Base-by-base conservation (phyloP, 192 early-diverging fungal genomes). In the Podila verticillata region DNA sequence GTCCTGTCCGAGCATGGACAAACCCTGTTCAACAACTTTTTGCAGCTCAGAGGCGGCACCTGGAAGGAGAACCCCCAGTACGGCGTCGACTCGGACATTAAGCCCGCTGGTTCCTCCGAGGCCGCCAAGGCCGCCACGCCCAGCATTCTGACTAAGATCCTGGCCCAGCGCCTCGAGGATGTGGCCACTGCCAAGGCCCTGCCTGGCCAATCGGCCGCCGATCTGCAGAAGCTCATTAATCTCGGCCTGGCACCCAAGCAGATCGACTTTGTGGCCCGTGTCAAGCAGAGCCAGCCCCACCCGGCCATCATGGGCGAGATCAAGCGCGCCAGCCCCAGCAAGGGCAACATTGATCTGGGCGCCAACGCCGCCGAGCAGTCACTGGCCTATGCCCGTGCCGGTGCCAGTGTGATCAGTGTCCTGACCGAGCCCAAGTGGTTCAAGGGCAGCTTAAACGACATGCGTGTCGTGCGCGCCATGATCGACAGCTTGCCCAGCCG, bases 371-470 rank as follows among this genome's bases (percentile, higher is more conserved):
- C 95, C 13, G 89, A 92, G 35, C 96, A 97, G 68, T 96, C 94
- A 2, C 70, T 96, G 15, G 78, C 74, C 44, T 99, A 99, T 74
- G 95, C 97, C 0, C 83, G 85, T 8, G 96, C 95, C 4, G 96
- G 96, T 24, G 98, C 97, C 0, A 90, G 94, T 22, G 95, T 92
- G 2, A 97, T 99, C 66, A 98, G 96, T 63, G 98, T 99, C 10
- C 84, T 99, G 84, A 99, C 98, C 4, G 98, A 99, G 84, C 94
- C 96, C 49, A 97, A 91, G 44, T 99, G 98, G 98, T 99, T 99
- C 88, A 97, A 97, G 84, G 98, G 98, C 32, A 85, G 88, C 20
- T 82, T 99, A 15, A 93, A 94, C 67, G 98, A 99, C 68, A 88
- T 99, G 90, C 90, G 91, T 44, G 88, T 92, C 39, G 97, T 95